These are phyloP conservation scores for Wickerhamiella dianesei DNA, from an alignment of 805 yeast genomes.

Conservation along the genomic window DNA sequence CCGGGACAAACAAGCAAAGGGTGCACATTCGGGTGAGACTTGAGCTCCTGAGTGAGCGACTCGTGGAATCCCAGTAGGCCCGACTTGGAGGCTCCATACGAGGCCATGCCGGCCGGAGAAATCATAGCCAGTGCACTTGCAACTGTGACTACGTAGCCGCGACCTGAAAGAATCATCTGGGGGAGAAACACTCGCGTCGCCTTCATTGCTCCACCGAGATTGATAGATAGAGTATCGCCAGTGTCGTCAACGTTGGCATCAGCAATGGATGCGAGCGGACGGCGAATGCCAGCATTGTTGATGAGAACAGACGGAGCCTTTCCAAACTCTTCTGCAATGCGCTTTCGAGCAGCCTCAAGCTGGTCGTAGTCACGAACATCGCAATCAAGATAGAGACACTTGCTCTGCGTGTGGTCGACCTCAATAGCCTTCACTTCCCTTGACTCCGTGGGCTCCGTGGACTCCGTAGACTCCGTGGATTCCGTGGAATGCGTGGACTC, in stretches of 20 bases:
- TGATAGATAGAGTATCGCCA: conserved; percentile 48
- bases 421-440: conserved; percentile 1
- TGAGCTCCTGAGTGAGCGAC: conserved; percentile 54
- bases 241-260: conserved; percentile 46
- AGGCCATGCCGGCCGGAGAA: conserved; percentile 65
- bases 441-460: not conserved
- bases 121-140: conserved; percentile 77
- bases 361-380: conserved; percentile 48
- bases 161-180: conserved; percentile 41
- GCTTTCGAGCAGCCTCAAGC: conserved; percentile 30
- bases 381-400: conserved; percentile 39
- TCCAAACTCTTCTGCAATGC: conserved; percentile 40
- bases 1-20: conserved; percentile 79
- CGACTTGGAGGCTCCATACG: conserved; percentile 84
- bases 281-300: conserved; percentile 69
- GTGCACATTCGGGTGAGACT: conserved; percentile 38
- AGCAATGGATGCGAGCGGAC: conserved; percentile 18
- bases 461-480: not conserved
- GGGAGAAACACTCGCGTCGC: conserved; percentile 63
- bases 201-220: conserved; percentile 55
- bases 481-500: too few relatives aligned
- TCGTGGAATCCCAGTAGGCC: conserved; percentile 79
- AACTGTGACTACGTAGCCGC: conserved; percentile 70
- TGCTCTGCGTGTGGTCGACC: conserved; percentile 4
- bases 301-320: conserved; percentile 46